Evolutionary conservation across 2,329 filamentous ascomycete genomes (phyloP).

Genomic region (Botrytis deweyae): DNA sequence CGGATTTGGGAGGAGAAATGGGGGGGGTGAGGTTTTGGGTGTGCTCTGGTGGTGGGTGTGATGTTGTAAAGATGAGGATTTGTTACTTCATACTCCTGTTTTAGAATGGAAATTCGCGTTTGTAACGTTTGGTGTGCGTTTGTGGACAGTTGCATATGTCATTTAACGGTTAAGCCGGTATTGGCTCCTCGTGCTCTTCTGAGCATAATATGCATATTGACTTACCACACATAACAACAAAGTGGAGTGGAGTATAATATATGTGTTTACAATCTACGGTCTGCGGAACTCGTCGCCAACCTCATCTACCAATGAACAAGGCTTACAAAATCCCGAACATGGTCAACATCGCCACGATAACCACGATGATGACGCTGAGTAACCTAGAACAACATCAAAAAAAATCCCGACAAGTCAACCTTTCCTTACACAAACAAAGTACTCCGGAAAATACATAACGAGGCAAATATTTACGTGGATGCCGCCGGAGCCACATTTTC

Average conservation of each 20-base stretch:
- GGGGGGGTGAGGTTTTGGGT: neutral
- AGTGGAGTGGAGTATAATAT: neutral
- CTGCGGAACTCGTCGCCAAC: neutral
- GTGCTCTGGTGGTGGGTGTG: neutral
- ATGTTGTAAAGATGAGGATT: neutral
- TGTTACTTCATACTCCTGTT: neutral
- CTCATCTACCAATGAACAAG: neutral
- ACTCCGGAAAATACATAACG: neutral
- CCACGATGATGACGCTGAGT: constrained; percentile 12
- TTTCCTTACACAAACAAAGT: neutral
- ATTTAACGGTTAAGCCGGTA: neutral
- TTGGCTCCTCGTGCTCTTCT: neutral
- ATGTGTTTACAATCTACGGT: neutral
- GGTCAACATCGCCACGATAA: neutral
- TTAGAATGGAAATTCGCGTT: neutral
- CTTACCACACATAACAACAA: neutral
- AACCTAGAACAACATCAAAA: constrained; percentile 5
- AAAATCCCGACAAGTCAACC: neutral
- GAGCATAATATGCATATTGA: neutral
- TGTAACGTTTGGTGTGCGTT: neutral
- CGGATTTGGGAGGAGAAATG: too few relatives aligned
- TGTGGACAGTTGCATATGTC: neutral
- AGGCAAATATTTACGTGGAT: constrained; percentile 15
- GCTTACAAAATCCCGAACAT: neutral
- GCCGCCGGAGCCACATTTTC: neutral